phyloP scores from a whole-genome alignment of 805 yeast genomes.

The Priceomyces castillae region DNA sequence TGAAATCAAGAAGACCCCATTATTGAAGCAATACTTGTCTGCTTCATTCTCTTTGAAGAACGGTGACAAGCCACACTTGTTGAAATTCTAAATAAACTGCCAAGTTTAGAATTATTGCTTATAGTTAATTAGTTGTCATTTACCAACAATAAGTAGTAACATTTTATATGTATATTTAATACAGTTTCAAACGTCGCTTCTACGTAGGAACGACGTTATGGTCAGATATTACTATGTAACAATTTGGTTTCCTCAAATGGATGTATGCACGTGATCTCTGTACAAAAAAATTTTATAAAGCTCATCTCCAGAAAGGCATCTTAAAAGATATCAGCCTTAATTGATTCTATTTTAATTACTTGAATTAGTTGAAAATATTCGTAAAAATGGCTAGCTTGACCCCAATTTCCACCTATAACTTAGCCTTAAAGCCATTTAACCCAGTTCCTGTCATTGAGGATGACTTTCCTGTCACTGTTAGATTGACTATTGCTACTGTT shows the following conservation, averaged over 20 bases:
- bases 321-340: not conserved
- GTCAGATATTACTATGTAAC: not conserved
- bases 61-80: constrained; percentile 98
- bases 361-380: constrained; percentile 1
- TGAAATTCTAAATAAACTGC: constrained; percentile 68
- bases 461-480: constrained; percentile 84
- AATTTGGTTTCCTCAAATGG: not conserved
- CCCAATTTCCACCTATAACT: constrained; percentile 84
- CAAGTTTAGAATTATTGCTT: constrained; percentile 23
- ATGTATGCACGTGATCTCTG: not conserved
- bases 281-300: constrained; percentile 1
- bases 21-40: constrained; percentile 94
- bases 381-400: constrained; percentile 61
- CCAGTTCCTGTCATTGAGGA: constrained; percentile 86
- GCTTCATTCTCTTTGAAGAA: constrained; percentile 93
- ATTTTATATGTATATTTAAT: constrained; percentile 31
- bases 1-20: constrained; percentile 96
- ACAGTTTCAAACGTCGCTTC: constrained; percentile 14
- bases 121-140: constrained; percentile 10
- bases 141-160: constrained; percentile 15
- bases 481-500: constrained; percentile 91
- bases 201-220: not conserved
- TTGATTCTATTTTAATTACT: not conserved
- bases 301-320: constrained; percentile 4
- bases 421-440: constrained; percentile 80